Percentiles rank a stretch among this genome's conserved stretches.
These are phyloP conservation scores for Globisporangium rhizosaccharum DNA, from an alignment of 352 stramenopile genomes.

Conservation along the genomic window DNA sequence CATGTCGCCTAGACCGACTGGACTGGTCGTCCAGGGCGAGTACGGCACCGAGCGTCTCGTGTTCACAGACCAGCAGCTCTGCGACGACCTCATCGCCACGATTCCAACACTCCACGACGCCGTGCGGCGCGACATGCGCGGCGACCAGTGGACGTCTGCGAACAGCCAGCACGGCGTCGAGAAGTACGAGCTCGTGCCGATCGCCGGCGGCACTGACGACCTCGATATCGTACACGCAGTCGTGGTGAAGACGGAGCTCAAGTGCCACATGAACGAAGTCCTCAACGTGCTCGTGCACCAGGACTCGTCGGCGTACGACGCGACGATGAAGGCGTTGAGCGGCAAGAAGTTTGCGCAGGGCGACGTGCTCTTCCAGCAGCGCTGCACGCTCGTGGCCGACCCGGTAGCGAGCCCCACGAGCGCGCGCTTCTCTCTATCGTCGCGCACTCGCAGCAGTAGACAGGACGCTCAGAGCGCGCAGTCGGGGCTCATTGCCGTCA, in stretches of 20 bases:
- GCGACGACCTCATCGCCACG: too few relatives aligned
- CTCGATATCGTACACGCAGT: slow-evolving; percentile 39
- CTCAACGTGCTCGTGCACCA: slow-evolving; percentile 47
- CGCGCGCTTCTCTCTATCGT: too few relatives aligned
- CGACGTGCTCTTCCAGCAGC: slow-evolving; percentile 44
- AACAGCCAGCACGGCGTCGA: slow-evolving; percentile 28
- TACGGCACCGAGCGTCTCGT: slow-evolving; percentile 19
- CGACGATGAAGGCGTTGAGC: slow-evolving; percentile 45
- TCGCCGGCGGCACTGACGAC: slow-evolving; percentile 19
- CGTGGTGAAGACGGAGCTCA: slow-evolving; percentile 45
- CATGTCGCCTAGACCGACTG: too few relatives aligned
- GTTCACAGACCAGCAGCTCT: slow-evolving; percentile 37
- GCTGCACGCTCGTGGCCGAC: slow-evolving; percentile 16
- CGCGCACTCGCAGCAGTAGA: too few relatives aligned
- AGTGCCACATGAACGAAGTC: slow-evolving; percentile 58
- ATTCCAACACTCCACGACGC: too few relatives aligned
- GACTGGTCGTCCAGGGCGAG: too few relatives aligned
- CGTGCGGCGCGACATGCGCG: background rate
- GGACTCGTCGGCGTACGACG: slow-evolving; percentile 34
- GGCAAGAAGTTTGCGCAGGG: slow-evolving; percentile 45
- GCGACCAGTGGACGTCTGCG: slow-evolving; percentile 27
- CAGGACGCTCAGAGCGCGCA: slow-evolving; percentile 6
- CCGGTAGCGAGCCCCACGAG: too few relatives aligned
- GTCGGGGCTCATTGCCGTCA: slow-evolving; percentile 26
- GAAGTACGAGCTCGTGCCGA: slow-evolving; percentile 39